Conservation (phyloP, 768 basidiomycete genomes). For the Boletus reticuloceps region DNA sequence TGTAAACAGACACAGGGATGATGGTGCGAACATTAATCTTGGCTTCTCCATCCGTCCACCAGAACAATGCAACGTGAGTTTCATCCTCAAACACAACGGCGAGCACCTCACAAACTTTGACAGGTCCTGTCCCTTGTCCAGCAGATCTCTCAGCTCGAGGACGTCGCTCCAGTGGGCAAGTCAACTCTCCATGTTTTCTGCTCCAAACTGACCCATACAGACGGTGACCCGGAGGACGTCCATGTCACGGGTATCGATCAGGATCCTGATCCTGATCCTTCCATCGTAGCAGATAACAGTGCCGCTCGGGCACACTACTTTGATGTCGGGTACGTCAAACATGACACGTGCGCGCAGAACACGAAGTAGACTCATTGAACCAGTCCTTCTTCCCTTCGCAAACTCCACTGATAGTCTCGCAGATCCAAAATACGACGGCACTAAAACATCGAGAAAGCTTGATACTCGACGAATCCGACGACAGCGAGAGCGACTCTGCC, state of each 20-base stretch:
- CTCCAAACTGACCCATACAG: slow-evolving; percentile 34
- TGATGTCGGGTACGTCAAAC: slow-evolving; percentile 64
- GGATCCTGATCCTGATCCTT: slow-evolving; percentile 33
- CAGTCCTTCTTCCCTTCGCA: slow-evolving; percentile 71
- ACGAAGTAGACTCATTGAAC: slow-evolving; percentile 3
- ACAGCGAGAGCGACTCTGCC: slow-evolving; percentile 6
- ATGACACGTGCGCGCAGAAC: slow-evolving; percentile 20
- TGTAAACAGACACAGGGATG: slow-evolving; percentile 23
- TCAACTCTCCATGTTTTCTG: slow-evolving; percentile 9
- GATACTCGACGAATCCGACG: slow-evolving; percentile 40
- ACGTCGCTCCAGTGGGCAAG: slow-evolving; percentile 66
- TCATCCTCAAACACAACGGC: not conserved
- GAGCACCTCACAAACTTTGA: slow-evolving; percentile 1
- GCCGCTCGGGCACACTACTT: slow-evolving; percentile 74
- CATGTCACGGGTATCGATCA: slow-evolving; percentile 44
- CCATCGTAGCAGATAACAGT: slow-evolving; percentile 28
- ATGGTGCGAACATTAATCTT: not conserved
- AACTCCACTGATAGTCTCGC: slow-evolving; percentile 58
- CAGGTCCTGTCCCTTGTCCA: slow-evolving; percentile 66
- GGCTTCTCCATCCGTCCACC: not conserved
- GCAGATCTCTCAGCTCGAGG: slow-evolving; percentile 79
- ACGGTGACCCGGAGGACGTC: slow-evolving; percentile 74
- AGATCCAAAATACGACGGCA: slow-evolving; percentile 79
- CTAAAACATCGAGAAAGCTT: slow-evolving; percentile 60
- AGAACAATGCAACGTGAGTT: slow-evolving; percentile 30